Percentiles rank a stretch among this genome's conserved stretches.
Evolutionary conservation across 78 protist species (phyloP).

Genomic region (Dictyostelium intermedium): DNA sequence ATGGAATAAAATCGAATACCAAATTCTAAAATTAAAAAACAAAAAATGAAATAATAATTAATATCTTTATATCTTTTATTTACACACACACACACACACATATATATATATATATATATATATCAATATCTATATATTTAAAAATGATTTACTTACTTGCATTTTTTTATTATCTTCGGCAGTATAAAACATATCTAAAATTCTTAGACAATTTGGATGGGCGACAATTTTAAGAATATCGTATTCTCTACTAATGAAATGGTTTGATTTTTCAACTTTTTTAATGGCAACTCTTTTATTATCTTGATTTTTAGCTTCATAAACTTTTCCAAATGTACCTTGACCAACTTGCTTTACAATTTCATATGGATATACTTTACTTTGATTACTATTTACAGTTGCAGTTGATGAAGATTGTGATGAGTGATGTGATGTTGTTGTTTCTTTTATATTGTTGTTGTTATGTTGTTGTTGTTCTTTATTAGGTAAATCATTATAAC

Average conservation of each 20-base stretch:
- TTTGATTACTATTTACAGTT: not conserved
- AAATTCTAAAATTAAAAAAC: slow-evolving; percentile 25
- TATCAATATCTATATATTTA: too few species aligned
- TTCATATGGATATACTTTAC: slow-evolving; percentile 33
- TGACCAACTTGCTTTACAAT: slow-evolving; percentile 91
- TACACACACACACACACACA: too few species aligned
- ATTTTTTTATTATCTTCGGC: slow-evolving; percentile 65
- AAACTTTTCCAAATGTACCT: slow-evolving; percentile 99
- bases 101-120: too few species aligned
- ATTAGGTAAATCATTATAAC: not conserved
- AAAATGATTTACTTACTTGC: slow-evolving; percentile 58
- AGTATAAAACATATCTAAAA: slow-evolving; percentile 67
- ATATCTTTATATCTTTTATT: slow-evolving; percentile 42
- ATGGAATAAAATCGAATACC: slow-evolving; percentile 76
- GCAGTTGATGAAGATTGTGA: not conserved
- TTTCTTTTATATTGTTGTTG: not conserved
- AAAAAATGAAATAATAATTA: not conserved
- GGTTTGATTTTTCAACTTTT: slow-evolving; percentile 91
- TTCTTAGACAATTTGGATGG: slow-evolving; percentile 72
- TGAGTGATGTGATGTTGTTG: not conserved
- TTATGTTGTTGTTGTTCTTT: not conserved
- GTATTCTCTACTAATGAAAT: slow-evolving; percentile 68
- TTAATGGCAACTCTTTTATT: slow-evolving; percentile 97
- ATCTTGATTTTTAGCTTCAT: slow-evolving; percentile 85
- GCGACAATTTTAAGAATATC: slow-evolving; percentile 54